Evolutionary conservation across 257 asterid species (phyloP).

Genomic region (Solanum stenotomum): DNA sequence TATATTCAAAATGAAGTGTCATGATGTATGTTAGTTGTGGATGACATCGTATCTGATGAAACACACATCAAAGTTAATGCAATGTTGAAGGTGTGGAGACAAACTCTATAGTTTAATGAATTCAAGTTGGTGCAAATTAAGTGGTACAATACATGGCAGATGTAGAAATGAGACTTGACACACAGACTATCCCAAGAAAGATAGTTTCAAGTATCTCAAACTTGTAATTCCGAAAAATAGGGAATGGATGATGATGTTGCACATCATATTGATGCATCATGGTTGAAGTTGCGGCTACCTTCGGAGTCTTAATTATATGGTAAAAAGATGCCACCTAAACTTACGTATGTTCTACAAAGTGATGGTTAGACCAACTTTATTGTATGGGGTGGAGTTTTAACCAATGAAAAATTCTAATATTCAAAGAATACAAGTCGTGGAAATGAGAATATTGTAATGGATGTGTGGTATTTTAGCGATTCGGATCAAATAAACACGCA

Average conservation of each 20-base stretch:
- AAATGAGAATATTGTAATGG: too few species aligned
- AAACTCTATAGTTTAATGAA: background rate
- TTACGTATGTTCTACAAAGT: background rate
- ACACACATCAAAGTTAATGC: background rate
- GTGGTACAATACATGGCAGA: background rate
- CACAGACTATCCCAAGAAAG: too few species aligned
- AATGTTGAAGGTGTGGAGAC: background rate
- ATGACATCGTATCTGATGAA: too few species aligned
- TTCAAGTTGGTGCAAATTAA: background rate
- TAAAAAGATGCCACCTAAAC: too few species aligned
- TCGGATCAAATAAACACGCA: background rate
- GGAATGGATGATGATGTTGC: background rate
- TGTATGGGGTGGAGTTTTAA: too few species aligned
- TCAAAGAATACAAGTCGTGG: too few species aligned
- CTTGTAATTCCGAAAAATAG: too few species aligned
- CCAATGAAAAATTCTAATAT: background rate
- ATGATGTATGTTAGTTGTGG: background rate
- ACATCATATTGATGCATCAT: background rate
- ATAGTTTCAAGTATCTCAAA: too few species aligned
- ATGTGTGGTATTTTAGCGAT: background rate
- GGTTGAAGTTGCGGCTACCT: background rate
- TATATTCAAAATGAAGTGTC: background rate
- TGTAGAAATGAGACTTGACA: background rate
- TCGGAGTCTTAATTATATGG: too few species aligned
- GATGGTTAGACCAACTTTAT: background rate